These are phyloP conservation scores for Blastocystis sp. DNA, from an alignment of 352 stramenopile genomes.

Conservation along the genomic window DNA sequence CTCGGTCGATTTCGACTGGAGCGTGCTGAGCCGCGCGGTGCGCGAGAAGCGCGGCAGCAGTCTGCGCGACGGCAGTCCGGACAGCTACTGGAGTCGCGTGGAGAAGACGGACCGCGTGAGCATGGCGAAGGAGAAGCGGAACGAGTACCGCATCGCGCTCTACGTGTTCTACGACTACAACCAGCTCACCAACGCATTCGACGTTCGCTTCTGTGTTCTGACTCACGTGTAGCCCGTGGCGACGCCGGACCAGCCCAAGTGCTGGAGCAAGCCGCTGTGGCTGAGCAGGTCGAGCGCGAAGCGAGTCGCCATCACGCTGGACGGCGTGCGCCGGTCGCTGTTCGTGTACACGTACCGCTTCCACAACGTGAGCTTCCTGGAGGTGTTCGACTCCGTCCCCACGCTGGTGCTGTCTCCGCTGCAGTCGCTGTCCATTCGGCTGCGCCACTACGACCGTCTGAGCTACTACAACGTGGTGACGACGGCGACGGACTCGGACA, in stretches of 20 bases:
- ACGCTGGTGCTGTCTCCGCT: slow-evolving; percentile 48
- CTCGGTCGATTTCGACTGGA: slow-evolving; percentile 55
- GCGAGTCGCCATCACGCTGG: not conserved
- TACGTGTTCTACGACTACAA: not conserved
- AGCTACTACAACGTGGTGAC: not conserved
- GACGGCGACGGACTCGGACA: slow-evolving; percentile 1
- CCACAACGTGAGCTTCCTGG: slow-evolving; percentile 32
- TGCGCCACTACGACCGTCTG: slow-evolving; percentile 10
- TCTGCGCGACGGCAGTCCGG: slow-evolving; percentile 11
- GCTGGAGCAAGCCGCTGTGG: slow-evolving; percentile 43
- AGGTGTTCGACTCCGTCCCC: slow-evolving; percentile 45
- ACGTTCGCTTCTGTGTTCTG: not conserved
- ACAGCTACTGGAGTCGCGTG: slow-evolving; percentile 19
- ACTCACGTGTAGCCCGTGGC: not conserved
- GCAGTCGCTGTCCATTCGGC: not conserved
- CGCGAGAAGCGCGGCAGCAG: not conserved
- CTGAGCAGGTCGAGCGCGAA: slow-evolving; percentile 14
- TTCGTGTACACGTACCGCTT: slow-evolving; percentile 46
- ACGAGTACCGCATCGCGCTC: not conserved
- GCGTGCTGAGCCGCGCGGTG: not conserved
- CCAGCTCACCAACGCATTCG: not conserved
- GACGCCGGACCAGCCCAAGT: not conserved
- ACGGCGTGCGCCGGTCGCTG: slow-evolving; percentile 6
- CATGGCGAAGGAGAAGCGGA: not conserved
- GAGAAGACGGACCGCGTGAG: not conserved